Percentiles rank a stretch among this genome's conserved stretches.
phyloP scores from a whole-genome alignment of 1,284 basidiomycete species.

The Boletus sp. region DNA sequence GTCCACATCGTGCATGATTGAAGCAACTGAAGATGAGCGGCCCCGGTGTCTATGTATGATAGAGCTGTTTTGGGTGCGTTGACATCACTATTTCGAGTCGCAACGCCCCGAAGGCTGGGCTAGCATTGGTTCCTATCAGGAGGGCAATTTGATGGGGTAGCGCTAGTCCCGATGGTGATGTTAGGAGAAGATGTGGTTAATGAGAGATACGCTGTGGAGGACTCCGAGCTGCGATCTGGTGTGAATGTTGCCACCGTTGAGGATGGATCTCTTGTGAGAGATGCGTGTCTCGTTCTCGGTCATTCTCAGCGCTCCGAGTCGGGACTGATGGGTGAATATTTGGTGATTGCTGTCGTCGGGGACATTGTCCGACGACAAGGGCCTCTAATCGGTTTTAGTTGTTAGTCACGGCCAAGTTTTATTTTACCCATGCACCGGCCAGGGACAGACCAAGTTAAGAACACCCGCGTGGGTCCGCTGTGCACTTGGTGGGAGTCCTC shows the following conservation, averaged over 20 bases:
- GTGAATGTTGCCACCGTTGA: not conserved
- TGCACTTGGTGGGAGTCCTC: not conserved
- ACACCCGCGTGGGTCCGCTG: conserved; percentile 11
- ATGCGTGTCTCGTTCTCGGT: not conserved
- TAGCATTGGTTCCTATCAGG: conserved; percentile 1
- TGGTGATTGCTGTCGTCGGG: not conserved
- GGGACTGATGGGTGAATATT: not conserved
- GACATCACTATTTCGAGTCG: conserved; percentile 9
- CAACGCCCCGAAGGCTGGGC: conserved; percentile 3
- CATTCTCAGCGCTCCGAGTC: not conserved
- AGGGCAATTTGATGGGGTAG: not conserved
- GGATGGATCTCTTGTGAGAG: not conserved
- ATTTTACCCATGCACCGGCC: not conserved
- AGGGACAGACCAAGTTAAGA: conserved; percentile 7
- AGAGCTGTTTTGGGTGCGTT: not conserved
- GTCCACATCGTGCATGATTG: not conserved
- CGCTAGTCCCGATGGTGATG: not conserved
- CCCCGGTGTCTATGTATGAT: not conserved
- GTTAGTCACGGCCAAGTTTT: not conserved
- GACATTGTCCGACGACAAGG: not conserved
- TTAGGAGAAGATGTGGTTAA: not conserved
- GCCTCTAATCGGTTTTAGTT: not conserved
- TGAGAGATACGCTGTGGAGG: not conserved
- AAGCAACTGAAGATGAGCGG: not conserved
- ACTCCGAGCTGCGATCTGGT: not conserved